A percentile compares a stretch with the other conserved stretches of the same genome.
phyloP scores from a whole-genome alignment of 2,329 filamentous ascomycete genomes.

The Pseudogymnoascus sp. region DNA sequence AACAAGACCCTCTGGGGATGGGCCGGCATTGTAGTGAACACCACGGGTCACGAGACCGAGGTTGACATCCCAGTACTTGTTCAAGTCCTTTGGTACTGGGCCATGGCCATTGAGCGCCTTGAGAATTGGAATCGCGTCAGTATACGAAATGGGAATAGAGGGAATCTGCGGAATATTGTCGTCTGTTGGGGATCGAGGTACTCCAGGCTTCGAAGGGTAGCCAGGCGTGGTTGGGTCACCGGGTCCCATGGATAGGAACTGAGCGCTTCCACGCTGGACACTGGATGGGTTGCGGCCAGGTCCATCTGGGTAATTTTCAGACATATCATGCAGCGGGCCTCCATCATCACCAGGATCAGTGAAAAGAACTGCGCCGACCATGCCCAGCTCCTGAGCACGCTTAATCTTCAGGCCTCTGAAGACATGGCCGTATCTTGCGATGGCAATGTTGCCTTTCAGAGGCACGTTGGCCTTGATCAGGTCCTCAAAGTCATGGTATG shows the following conservation, averaged over 20 bases:
- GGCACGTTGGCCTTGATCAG: constrained; percentile 65
- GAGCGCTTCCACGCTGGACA: constrained; percentile 80
- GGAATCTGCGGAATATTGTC: constrained; percentile 73
- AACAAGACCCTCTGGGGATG: constrained; percentile 56
- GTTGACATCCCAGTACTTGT: constrained; percentile 54
- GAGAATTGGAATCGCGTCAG: constrained; percentile 78
- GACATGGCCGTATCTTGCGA: constrained; percentile 76
- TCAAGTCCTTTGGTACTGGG: constrained; percentile 65
- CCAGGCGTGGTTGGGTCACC: constrained; percentile 87
- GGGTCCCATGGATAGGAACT: constrained; percentile 63
- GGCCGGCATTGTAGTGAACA: constrained; percentile 61
- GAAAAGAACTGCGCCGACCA: constrained; percentile 78
- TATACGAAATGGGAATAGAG: constrained; percentile 83
- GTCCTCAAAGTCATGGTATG: constrained; percentile 77
- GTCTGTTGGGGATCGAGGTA: constrained; percentile 61
- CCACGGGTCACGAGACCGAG: constrained; percentile 56
- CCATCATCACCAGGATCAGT: constrained; percentile 86
- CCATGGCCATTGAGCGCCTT: constrained; percentile 85
- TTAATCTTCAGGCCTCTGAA: constrained; percentile 92
- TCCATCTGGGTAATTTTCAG: constrained; percentile 71
- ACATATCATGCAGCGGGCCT: constrained; percentile 36
- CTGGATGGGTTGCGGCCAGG: constrained; percentile 81
- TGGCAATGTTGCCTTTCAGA: constrained; percentile 75
- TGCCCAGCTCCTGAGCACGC: constrained; percentile 81
- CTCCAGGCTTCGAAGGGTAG: constrained; percentile 87